A percentile compares a stretch with the other conserved stretches of the same genome.
Conservation (phyloP, 2,329 filamentous ascomycete species). For the Thelonectria olida region DNA sequence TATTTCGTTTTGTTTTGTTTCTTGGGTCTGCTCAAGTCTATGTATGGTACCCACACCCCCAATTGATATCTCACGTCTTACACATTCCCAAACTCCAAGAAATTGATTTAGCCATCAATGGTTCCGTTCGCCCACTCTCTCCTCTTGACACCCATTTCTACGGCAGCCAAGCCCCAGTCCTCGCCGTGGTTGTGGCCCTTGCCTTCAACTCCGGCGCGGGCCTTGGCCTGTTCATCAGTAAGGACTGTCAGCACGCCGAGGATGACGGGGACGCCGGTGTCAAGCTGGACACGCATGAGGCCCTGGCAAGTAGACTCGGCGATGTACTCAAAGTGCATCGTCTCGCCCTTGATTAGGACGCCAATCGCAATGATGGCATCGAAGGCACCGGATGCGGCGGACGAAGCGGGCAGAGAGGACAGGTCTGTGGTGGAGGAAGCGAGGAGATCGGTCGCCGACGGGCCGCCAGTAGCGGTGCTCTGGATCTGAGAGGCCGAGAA, state of each 20-base stretch:
- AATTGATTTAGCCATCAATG: conserved; percentile 53
- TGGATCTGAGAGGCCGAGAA: conserved; percentile 90
- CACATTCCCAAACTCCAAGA: background rate
- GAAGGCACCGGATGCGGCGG: conserved; percentile 70
- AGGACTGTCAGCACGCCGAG: conserved; percentile 93
- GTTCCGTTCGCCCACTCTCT: conserved; percentile 82
- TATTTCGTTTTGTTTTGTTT: conserved; percentile 7
- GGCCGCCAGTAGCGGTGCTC: conserved; percentile 68
- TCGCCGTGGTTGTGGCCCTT: conserved; percentile 90
- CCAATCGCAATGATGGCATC: conserved; percentile 96
- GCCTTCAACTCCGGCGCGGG: conserved; percentile 78
- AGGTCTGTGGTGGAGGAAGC: conserved; percentile 75
- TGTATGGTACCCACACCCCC: conserved; percentile 9
- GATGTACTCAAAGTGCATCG: conserved; percentile 99
- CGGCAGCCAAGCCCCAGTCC: conserved; percentile 94
- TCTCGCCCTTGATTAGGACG: conserved; percentile 97
- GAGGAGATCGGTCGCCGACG: conserved; percentile 80
- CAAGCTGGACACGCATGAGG: conserved; percentile 92
- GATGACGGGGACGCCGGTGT: conserved; percentile 87
- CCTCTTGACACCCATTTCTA: conserved; percentile 92
- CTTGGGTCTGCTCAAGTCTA: background rate
- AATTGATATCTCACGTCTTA: conserved; percentile 13
- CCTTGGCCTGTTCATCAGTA: conserved; percentile 85
- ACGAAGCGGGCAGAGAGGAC: conserved; percentile 54
- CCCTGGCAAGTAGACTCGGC: conserved; percentile 89